phyloP scores from a whole-genome alignment of 441 rosid genomes.

The Metrosideros polymorpha region DNA sequence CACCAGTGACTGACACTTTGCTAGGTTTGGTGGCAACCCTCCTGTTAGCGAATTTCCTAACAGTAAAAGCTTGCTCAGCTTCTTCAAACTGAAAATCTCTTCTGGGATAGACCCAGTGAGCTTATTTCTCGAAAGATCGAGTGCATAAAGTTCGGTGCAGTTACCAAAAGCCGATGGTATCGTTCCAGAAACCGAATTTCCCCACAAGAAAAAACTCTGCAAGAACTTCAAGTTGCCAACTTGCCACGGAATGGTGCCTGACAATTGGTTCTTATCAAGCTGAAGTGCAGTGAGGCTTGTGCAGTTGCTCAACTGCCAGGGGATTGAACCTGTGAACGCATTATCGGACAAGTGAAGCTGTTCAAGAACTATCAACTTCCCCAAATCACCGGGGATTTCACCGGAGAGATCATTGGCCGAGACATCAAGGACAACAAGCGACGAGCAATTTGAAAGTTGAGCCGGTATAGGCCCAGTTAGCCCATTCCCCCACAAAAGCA shows the following conservation, averaged over 20 bases:
- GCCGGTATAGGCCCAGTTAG: conserved; percentile 70
- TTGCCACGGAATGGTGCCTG: conserved; percentile 70
- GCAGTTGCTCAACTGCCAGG: conserved; percentile 81
- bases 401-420: conserved; percentile 78
- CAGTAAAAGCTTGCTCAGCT: conserved; percentile 87
- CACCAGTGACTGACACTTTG: conserved; percentile 74
- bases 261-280: conserved; percentile 78
- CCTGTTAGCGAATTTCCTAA: conserved; percentile 81
- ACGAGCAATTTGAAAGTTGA: conserved; percentile 79
- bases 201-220: conserved; percentile 91
- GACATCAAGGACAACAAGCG: conserved; percentile 89
- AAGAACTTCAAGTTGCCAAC: conserved; percentile 59
- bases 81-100: conserved; percentile 67
- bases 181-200: conserved; percentile 70
- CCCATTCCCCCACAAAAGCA: conserved; percentile 85
- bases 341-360: conserved; percentile 96
- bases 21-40: conserved; percentile 45
- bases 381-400: conserved; percentile 70
- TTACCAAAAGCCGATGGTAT: conserved; percentile 78
- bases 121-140: conserved; percentile 87
- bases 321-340: conserved; percentile 52
- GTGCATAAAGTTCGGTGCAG: conserved; percentile 63
- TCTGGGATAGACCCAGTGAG: conserved; percentile 77
- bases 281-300: conserved; percentile 75
- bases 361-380: conserved; percentile 63